Evolutionary conservation across 176 grass and related monocot species (phyloP), one percentile per base, ranked within the genome.

Genomic region (Saccharum officinarum): DNA sequence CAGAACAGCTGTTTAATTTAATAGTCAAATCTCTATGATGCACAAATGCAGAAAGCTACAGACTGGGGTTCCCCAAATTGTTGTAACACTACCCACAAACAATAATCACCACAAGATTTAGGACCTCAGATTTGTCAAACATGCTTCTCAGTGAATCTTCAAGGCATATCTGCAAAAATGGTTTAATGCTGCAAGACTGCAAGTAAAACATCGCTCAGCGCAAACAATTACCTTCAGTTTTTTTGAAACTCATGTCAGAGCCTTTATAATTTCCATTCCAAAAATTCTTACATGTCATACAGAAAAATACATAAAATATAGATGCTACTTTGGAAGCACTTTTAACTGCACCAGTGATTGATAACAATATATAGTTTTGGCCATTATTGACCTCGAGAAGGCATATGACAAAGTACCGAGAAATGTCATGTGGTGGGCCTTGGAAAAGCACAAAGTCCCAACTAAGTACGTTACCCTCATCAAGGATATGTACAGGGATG

Each of bases 21-120:
- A 89, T 94, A 61, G 52, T 85, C 10, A 82, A 91, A 86, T 90
- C 88, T 82, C 75, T 90, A 73, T 86, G 84, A 90, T 86, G 37
- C 37, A 86, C 73, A 72, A 73, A 34, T 79, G 79, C 20, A 78
- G 17, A 62, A 26, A 70, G 46, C 62, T 86, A 31, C 23, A 73
- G 31, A 59, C 34, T 46, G 66, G 38, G 47, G 15, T 9, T 82
- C 57, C 44, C 17, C 37, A 6, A 66, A 65, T 78, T 73, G 39
- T 83, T 83, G 79, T 83, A 83, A 69, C 63, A 86, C 18, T 49
- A 78, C 23, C 54, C 64, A 72, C 49, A 72, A 44, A 70, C 2
- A 81, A 68, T 42, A 78, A 73, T 26, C 50, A 79, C 65, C 59
- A 75, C 36, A 59, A 61, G 67, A 73, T 71, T 78, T 78, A 83